Percentiles rank a stretch among this genome's conserved stretches.
Evolutionary conservation across 2,329 filamentous ascomycete genomes (phyloP).

Genomic region (Penicillium psychrosexuale): DNA sequence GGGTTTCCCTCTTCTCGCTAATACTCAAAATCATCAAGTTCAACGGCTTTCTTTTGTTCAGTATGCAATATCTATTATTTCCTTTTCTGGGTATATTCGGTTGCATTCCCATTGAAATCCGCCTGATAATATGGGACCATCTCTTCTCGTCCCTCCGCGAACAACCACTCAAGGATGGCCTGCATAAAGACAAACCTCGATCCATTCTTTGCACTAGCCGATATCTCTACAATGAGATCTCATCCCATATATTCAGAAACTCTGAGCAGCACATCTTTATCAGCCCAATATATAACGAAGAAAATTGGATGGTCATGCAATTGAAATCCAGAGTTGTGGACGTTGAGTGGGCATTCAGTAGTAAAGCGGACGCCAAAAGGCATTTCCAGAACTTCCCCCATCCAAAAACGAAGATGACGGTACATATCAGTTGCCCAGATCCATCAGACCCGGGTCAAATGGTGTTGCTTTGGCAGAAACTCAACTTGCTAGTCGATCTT

Average conservation of each 20-base stretch:
- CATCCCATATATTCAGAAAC: neutral
- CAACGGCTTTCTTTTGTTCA: neutral
- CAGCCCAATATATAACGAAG: neutral
- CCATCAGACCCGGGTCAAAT: neutral
- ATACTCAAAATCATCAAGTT: neutral
- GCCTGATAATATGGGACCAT: slow-evolving; percentile 1
- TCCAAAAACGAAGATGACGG: neutral
- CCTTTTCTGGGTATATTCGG: neutral
- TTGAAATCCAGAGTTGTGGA: neutral
- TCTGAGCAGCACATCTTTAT: neutral
- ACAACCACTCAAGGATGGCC: no score
- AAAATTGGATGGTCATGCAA: neutral
- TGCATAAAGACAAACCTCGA: neutral
- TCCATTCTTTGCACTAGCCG: neutral
- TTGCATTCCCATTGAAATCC: neutral
- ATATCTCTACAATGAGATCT: slow-evolving; percentile 7
- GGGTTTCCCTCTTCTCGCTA: neutral
- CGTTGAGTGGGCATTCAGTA: neutral
- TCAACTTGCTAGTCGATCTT: neutral
- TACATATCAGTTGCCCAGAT: neutral
- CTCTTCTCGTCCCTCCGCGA: neutral
- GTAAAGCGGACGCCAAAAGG: neutral
- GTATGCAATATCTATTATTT: neutral
- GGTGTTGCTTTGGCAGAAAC: neutral
- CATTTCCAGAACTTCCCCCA: slow-evolving; percentile 1